Base-by-base conservation (phyloP, 805 yeast genomes). In the Starmerella sp. region DNA sequence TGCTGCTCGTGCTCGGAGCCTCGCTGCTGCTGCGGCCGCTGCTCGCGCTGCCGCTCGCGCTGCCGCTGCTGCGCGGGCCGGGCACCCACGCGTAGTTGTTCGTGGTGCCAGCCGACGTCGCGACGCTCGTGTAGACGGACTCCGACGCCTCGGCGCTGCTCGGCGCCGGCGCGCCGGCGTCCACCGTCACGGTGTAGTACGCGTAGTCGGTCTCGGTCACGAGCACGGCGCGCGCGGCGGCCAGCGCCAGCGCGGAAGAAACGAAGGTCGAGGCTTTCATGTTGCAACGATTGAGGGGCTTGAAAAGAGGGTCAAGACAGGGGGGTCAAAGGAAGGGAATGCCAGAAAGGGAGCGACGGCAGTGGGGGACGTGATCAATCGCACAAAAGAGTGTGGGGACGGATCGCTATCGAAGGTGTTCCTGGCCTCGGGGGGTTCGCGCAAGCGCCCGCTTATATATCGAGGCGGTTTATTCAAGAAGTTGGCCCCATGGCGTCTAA, bases 161-260 rank as follows among this genome's bases (percentile, higher is more conserved):
- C 35, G 54, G 13, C 8, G 41, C 13, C n/a, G 44, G 52, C 42
- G 55, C 52, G 44, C 35, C 30, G 10, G 35, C 55, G 54, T 53
- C 51, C 4, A 62, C 60, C 8, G 65, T 62, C 10, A 60, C 63
- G 43, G 51, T 57, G 58, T 54, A 55, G 37, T 64, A 60, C 17
- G 41, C 36, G 49, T 53, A 57, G 42, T 51, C 64, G n/a, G 62
- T 60, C 47, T 60, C 57, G 32, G 60, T 57, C 54, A 62, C 60
- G n/a, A 53, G 14, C 15, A 51, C 62, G 30, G 63, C 64, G 38
- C 28, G n/a, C 31, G 61, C 55, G 34, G 54, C 51, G 28, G 62
- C 48, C 39, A 58, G n/a, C 42, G 59, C 53, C 32, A 46, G 39
- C 49, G 49, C 49, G 15, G 49, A 15, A 31, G 62, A 48, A 42